These are phyloP conservation scores for Drosera spatulata DNA, from an alignment of 179 eudicot species.

Conservation along the genomic window DNA sequence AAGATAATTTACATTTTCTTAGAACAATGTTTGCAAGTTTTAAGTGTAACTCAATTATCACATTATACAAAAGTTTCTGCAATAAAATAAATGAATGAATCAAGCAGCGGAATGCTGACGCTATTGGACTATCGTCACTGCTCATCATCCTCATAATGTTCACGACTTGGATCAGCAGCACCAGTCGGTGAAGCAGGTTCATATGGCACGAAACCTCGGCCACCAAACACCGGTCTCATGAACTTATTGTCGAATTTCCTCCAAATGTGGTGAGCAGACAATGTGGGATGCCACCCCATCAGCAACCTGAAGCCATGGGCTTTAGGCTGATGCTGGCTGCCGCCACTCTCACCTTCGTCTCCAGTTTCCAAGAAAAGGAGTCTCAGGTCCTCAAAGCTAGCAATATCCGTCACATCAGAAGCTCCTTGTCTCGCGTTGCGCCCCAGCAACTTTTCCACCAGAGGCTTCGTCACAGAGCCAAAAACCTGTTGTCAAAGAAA, in stretches of 20 bases:
- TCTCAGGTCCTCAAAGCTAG: conserved; percentile 43
- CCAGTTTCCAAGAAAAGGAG: conserved; percentile 30
- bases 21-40: too few relatives aligned
- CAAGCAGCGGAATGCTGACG: too few relatives aligned
- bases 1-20: too few relatives aligned
- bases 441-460: conserved; percentile 35
- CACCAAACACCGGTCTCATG: conserved; percentile 74
- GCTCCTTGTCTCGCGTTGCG: conserved; percentile 8
- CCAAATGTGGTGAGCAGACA: conserved; percentile 44
- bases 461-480: conserved; percentile 58
- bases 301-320: conserved; percentile 21
- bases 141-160: conserved; percentile 2
- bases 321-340: not conserved
- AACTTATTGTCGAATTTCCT: conserved; percentile 59
- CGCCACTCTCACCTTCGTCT: conserved; percentile 10
- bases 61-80: too few relatives aligned
- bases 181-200: too few relatives aligned
- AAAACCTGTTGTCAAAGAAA: conserved; percentile 30
- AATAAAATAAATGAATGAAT: too few relatives aligned
- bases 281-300: conserved; percentile 25
- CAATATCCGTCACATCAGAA: conserved; percentile 33
- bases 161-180: too few relatives aligned
- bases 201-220: conserved; percentile 17
- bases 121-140: too few relatives aligned
- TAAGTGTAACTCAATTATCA: too few relatives aligned